These are phyloP conservation scores for Leptographium radiaticola DNA, from an alignment of 2,329 filamentous ascomycete genomes.

Conservation along the genomic window DNA sequence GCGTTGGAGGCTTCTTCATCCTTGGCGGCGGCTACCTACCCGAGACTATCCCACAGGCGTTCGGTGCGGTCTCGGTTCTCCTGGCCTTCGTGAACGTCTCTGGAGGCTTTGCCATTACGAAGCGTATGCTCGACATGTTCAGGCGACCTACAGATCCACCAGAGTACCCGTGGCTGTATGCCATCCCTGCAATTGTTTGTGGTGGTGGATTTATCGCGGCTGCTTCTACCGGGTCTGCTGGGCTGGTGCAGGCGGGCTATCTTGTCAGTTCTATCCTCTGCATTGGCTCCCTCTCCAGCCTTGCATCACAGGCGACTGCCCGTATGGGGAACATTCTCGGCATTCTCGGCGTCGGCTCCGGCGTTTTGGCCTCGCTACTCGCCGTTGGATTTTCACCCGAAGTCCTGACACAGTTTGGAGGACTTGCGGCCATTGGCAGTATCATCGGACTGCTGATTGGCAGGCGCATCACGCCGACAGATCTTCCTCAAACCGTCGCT, in stretches of 20 bases:
- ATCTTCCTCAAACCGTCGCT: slow-evolving; percentile 79
- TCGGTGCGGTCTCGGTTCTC: slow-evolving; percentile 69
- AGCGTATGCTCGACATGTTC: slow-evolving; percentile 90
- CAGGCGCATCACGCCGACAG: slow-evolving; percentile 75
- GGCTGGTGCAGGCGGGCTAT: slow-evolving; percentile 78
- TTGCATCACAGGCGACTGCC: slow-evolving; percentile 73
- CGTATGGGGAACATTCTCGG: slow-evolving; percentile 77
- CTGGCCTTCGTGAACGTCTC: slow-evolving; percentile 81
- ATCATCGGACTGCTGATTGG: slow-evolving; percentile 61
- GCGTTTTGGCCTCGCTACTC: slow-evolving; percentile 68
- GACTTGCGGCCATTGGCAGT: slow-evolving; percentile 58
- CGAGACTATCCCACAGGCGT: slow-evolving; percentile 62
- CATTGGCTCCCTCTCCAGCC: slow-evolving; percentile 68
- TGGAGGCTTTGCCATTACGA: slow-evolving; percentile 83
- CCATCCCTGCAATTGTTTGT: slow-evolving; percentile 62
- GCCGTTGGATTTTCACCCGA: slow-evolving; percentile 72
- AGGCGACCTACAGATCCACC: slow-evolving; percentile 74
- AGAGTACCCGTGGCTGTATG: slow-evolving; percentile 82
- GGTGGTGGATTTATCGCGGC: slow-evolving; percentile 72
- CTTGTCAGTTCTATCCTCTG: slow-evolving; percentile 74
- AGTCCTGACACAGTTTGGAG: slow-evolving; percentile 67
- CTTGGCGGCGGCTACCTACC: slow-evolving; percentile 72
- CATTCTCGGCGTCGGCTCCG: slow-evolving; percentile 71
- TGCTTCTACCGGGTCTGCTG: slow-evolving; percentile 67
- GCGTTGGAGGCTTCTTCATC: slow-evolving; percentile 76